phyloP scores from a whole-genome alignment of 441 rosid species.

The Euphorbia schlechtendalii region DNA sequence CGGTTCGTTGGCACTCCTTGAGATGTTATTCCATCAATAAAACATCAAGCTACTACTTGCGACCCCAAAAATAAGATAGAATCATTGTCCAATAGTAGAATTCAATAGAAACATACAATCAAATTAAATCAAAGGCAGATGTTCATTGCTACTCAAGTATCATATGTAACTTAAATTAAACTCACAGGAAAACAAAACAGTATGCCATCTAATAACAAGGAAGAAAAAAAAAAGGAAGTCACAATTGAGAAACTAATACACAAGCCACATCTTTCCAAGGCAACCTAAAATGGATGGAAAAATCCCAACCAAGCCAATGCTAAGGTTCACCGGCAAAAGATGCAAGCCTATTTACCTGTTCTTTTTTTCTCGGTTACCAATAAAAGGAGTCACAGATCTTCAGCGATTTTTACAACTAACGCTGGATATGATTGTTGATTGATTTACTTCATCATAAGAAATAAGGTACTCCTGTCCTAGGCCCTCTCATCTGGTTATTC shows the following conservation, averaged over 20 bases:
- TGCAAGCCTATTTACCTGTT: slow-evolving; percentile 2
- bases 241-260: slow-evolving; percentile 22
- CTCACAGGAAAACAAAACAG: background rate
- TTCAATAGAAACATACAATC: background rate
- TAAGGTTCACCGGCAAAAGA: slow-evolving; percentile 19
- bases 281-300: slow-evolving; percentile 25
- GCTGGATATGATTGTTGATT: slow-evolving; percentile 2
- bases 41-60: too few relatives aligned
- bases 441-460: slow-evolving; percentile 50
- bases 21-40: too few relatives aligned
- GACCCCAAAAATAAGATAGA: background rate
- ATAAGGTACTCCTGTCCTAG: slow-evolving; percentile 96
- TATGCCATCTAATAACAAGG: slow-evolving; percentile 17
- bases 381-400: slow-evolving; percentile 15
- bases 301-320: slow-evolving; percentile 21
- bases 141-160: slow-evolving; percentile 6
- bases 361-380: slow-evolving; percentile 13
- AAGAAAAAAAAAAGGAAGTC: background rate
- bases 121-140: background rate
- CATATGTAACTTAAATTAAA: slow-evolving; percentile 3
- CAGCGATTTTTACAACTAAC: slow-evolving; percentile 29
- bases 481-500: slow-evolving; percentile 99
- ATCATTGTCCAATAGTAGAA: background rate
- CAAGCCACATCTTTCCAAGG: slow-evolving; percentile 21
- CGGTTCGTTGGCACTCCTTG: too few relatives aligned